Evolutionary conservation across 1,139 yeast genomes (phyloP).

Genomic region (Dujonia santamariae): DNA sequence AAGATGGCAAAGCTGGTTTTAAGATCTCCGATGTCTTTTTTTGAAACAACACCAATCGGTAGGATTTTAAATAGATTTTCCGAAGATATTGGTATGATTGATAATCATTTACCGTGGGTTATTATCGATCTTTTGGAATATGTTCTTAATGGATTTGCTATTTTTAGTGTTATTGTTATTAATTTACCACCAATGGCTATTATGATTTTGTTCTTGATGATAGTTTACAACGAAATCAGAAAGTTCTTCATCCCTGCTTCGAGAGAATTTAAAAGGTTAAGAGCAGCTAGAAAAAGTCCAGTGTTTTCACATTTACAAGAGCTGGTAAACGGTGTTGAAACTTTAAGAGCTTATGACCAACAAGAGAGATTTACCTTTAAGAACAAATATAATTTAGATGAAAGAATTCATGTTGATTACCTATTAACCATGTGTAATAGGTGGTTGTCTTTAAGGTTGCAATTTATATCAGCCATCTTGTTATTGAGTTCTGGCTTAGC

Average conservation of each 20-base stretch:
- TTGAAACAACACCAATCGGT: slow-evolving; percentile 44
- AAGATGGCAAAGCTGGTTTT: slow-evolving; percentile 35
- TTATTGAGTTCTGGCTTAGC: slow-evolving; percentile 27
- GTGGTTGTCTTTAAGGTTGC: slow-evolving; percentile 40
- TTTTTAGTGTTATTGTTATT: slow-evolving; percentile 25
- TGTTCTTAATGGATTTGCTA: slow-evolving; percentile 21
- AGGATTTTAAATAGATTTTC: slow-evolving; percentile 39
- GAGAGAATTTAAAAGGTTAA: slow-evolving; percentile 34
- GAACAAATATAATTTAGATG: slow-evolving; percentile 19
- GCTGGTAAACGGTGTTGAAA: slow-evolving; percentile 35
- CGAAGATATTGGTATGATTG: slow-evolving; percentile 35
- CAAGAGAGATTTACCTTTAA: slow-evolving; percentile 24
- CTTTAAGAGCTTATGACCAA: slow-evolving; percentile 32
- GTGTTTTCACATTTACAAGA: slow-evolving; percentile 37
- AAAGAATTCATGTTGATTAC: slow-evolving; percentile 19
- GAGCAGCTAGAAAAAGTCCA: slow-evolving; percentile 31
- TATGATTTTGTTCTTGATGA: slow-evolving; percentile 19
- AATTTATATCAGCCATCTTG: slow-evolving; percentile 31
- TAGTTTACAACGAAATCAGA: slow-evolving; percentile 28
- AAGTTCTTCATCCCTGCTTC: slow-evolving; percentile 32
- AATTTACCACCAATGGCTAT: slow-evolving; percentile 34
- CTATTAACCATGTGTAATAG: slow-evolving; percentile 26
- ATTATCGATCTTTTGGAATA: slow-evolving; percentile 23
- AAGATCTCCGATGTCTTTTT: slow-evolving; percentile 43
- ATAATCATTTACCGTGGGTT: slow-evolving; percentile 25